These are phyloP conservation scores for Paspalum vaginatum DNA, from an alignment of 176 grass and related monocot genomes.

Conservation along the genomic window DNA sequence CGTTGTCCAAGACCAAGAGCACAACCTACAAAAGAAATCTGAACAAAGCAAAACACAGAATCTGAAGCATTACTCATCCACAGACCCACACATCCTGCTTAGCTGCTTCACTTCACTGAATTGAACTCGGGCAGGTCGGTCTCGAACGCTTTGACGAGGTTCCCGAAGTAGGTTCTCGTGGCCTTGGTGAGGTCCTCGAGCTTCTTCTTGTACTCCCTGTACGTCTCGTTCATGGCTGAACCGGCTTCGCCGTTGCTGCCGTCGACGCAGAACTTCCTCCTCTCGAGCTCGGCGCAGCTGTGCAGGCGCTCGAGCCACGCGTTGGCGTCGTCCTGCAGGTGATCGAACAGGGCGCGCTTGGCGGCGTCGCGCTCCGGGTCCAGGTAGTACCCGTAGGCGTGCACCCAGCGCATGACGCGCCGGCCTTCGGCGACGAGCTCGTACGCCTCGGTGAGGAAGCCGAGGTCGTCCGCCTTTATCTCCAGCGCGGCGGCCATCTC, in stretches of 20 bases:
- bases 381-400: slow-evolving; percentile 21
- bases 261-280: background rate
- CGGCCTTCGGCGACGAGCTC: background rate
- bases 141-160: no score
- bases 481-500: background rate
- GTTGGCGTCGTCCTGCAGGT: slow-evolving; percentile 17
- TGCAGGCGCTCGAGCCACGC: slow-evolving; percentile 19
- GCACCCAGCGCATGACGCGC: background rate
- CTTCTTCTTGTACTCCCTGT: background rate
- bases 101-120: no score
- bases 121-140: no score
- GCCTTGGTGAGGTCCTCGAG: background rate
- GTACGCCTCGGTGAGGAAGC: slow-evolving; percentile 11
- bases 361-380: background rate
- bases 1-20: no score
- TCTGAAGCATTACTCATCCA: no score
- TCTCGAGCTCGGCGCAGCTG: background rate
- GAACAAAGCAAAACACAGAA: no score
- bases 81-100: no score
- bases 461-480: background rate
- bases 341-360: slow-evolving; percentile 1
- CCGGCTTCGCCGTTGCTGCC: background rate
- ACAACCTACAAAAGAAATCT: no score
- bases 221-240: background rate
- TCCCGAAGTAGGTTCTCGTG: background rate